Evolutionary conservation across 2,329 filamentous ascomycete species (phyloP).

Genomic region (Periconia macrospinosa): DNA sequence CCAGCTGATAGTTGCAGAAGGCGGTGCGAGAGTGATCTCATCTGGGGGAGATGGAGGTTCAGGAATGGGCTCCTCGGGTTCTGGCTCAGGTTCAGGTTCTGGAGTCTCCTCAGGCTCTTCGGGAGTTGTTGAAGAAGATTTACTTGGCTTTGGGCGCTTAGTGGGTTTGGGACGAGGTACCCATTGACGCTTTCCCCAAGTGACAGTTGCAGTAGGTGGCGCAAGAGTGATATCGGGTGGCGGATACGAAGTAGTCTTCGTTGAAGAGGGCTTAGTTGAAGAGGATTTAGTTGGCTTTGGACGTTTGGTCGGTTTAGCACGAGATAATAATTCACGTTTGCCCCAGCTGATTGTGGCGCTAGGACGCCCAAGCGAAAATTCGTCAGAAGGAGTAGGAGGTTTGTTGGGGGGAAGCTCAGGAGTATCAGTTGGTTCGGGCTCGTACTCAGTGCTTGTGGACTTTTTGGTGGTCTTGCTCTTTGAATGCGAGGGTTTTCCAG

Average conservation of each 20-base stretch:
- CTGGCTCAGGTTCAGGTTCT: not conserved
- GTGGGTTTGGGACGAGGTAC: constrained; percentile 3
- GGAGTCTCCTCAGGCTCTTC: not conserved
- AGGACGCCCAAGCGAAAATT: not conserved
- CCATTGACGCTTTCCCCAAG: constrained; percentile 18
- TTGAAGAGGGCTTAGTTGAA: not conserved
- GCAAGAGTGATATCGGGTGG: constrained; percentile 9
- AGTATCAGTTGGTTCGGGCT: constrained; percentile 8
- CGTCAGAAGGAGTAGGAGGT: not conserved
- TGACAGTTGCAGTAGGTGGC: constrained; percentile 15
- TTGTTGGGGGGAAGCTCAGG: not conserved
- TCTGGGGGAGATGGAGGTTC: not conserved
- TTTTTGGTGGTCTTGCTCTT: constrained; percentile 9
- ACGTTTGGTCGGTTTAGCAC: not conserved
- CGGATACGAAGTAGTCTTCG: constrained; percentile 7
- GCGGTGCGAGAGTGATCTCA: constrained; percentile 10
- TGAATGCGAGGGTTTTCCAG: not conserved
- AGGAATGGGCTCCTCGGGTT: not conserved
- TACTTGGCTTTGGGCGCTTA: not conserved
- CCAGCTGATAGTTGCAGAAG: constrained; percentile 14
- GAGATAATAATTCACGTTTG: constrained; percentile 9
- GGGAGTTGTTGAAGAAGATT: not conserved
- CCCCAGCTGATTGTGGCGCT: constrained; percentile 14
- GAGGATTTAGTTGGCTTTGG: constrained; percentile 1
- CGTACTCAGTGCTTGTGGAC: constrained; percentile 1